These are phyloP conservation scores for Corynascus novoguineensis DNA, from an alignment of 495 filamentous ascomycete species.

Conservation along the genomic window DNA sequence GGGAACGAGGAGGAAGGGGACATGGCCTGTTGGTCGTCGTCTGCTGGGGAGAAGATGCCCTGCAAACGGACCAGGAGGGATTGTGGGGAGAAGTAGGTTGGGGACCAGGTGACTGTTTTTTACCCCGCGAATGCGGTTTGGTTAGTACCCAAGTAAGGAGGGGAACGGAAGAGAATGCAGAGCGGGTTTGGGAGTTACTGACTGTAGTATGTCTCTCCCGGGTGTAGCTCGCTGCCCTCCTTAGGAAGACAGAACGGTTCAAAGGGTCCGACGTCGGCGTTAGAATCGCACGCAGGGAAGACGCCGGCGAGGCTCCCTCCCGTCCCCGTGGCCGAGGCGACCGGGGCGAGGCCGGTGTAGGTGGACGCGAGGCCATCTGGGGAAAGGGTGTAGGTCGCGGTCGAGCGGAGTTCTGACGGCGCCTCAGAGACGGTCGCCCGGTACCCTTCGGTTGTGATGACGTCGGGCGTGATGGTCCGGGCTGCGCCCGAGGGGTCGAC, in stretches of 20 bases:
- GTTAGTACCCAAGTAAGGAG: neutral
- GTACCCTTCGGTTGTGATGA: constrained; percentile 22
- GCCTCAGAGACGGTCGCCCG: constrained; percentile 20
- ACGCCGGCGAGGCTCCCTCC: constrained; percentile 14
- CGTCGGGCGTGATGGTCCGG: constrained; percentile 23
- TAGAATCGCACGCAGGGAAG: constrained; percentile 25
- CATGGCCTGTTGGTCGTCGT: neutral
- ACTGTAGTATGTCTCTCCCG: constrained; percentile 30
- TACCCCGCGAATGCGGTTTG: neutral
- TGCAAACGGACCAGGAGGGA: constrained; percentile 14
- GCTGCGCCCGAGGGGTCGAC: constrained; percentile 22
- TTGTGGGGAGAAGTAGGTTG: constrained; percentile 17
- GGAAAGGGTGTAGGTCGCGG: constrained; percentile 25
- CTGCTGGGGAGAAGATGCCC: constrained; percentile 1
- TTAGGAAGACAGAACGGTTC: constrained; percentile 30
- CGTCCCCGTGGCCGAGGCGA: constrained; percentile 21
- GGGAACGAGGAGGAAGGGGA: no score
- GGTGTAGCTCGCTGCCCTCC: constrained; percentile 18
- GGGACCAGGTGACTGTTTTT: constrained; percentile 29
- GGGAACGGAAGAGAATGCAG: neutral
- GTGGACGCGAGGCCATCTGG: constrained; percentile 14
- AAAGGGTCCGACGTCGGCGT: constrained; percentile 1
- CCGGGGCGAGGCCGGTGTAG: constrained; percentile 28
- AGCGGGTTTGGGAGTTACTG: neutral
- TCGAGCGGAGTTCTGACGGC: constrained; percentile 21